These are phyloP conservation scores for Globisporangium yorkense DNA, from an alignment of 352 stramenopile genomes.

Conservation along the genomic window DNA sequence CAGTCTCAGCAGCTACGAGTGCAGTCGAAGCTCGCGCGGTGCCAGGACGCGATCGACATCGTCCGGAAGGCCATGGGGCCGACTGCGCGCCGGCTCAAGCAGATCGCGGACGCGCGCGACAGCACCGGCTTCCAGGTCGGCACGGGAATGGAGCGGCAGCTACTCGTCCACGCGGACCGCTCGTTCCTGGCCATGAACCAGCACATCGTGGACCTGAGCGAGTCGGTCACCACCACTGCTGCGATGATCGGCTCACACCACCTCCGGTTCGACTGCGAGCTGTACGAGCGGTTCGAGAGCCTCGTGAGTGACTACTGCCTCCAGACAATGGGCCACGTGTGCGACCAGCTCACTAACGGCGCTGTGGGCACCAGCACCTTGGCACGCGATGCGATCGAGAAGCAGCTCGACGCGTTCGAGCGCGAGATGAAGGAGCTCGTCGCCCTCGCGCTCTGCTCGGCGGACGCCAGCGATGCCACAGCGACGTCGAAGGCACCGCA, in stretches of 20 bases:
- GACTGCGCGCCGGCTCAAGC: conserved; percentile 19
- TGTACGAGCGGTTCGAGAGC: conserved; percentile 31
- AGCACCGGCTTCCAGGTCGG: background rate
- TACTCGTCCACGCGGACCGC: conserved; percentile 29
- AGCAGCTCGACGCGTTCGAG: conserved; percentile 38
- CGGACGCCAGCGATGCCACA: background rate
- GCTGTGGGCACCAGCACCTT: conserved; percentile 19
- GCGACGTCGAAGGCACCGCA: background rate
- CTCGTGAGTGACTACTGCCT: conserved; percentile 54
- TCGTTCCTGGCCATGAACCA: conserved; percentile 18
- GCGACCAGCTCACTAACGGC: conserved; percentile 36
- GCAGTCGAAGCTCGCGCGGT: conserved; percentile 21
- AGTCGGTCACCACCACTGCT: background rate
- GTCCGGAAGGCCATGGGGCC: conserved; percentile 33
- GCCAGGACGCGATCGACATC: conserved; percentile 41
- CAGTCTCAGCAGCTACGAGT: conserved; percentile 6
- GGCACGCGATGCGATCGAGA: conserved; percentile 24
- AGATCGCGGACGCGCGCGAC: background rate
- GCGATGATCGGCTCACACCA: background rate
- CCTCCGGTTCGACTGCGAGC: background rate
- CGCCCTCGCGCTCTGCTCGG: background rate
- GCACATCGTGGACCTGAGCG: conserved; percentile 14
- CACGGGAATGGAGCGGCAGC: conserved; percentile 30
- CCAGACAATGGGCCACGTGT: conserved; percentile 41
- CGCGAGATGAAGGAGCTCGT: conserved; percentile 22